Evolutionary conservation across 768 basidiomycete species (phyloP).

Genomic region (Tylopilus subfusipes): DNA sequence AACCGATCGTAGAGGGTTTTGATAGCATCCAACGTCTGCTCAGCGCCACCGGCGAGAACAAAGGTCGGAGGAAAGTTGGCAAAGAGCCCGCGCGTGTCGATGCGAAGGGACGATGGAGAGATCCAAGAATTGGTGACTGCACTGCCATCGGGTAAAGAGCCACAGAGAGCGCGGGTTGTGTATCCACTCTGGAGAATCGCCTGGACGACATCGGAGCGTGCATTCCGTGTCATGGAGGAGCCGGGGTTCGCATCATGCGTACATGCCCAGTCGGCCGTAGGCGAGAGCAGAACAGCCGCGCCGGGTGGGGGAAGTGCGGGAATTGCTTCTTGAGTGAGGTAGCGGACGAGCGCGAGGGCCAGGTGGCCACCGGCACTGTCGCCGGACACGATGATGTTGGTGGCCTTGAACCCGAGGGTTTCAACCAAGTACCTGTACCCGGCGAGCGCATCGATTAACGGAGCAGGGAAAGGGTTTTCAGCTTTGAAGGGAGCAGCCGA

Average conservation of each 20-base stretch:
- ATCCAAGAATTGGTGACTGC: constrained; percentile 5
- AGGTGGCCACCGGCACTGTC: constrained; percentile 2
- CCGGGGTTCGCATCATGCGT: neutral
- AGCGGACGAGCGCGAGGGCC: neutral
- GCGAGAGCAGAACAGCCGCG: neutral
- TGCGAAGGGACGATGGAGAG: constrained; percentile 10
- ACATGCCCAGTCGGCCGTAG: neutral
- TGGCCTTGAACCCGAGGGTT: neutral
- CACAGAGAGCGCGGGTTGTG: constrained; percentile 6
- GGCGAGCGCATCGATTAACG: constrained; percentile 2
- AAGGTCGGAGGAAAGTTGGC: constrained; percentile 28
- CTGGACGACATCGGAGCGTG: constrained; percentile 1
- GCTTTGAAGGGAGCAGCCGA: neutral
- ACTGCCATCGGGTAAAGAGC: constrained; percentile 7
- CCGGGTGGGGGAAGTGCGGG: neutral
- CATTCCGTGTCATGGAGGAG: constrained; percentile 1
- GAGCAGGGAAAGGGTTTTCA: neutral
- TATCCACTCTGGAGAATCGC: neutral
- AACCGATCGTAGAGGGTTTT: constrained; percentile 24
- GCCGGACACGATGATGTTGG: constrained; percentile 3
- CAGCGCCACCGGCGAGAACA: constrained; percentile 27
- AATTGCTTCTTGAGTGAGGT: neutral
- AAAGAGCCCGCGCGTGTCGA: constrained; percentile 14
- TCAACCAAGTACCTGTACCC: constrained; percentile 5
- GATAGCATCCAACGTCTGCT: constrained; percentile 28